phyloP scores from a whole-genome alignment of 495 filamentous ascomycete genomes.

The Aspergillus nanangensis region DNA sequence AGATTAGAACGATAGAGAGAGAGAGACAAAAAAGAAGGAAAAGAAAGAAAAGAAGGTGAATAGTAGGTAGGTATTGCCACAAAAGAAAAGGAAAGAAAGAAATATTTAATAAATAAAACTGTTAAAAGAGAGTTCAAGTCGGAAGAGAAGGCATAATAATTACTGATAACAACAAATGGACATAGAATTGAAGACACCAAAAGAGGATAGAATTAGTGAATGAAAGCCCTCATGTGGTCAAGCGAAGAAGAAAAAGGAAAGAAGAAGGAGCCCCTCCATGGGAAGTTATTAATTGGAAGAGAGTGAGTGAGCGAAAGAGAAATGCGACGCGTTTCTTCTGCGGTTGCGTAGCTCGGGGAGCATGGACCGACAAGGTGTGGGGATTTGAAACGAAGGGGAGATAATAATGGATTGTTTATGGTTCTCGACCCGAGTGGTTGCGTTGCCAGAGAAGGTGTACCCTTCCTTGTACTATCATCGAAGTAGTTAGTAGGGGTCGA shows the following conservation, averaged over 20 bases:
- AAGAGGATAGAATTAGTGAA: slow-evolving; percentile 8
- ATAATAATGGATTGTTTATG: neutral
- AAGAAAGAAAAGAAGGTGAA: slow-evolving; percentile 3
- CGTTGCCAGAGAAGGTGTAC: neutral
- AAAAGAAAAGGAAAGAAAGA: slow-evolving; percentile 5
- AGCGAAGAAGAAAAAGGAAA: slow-evolving; percentile 13
- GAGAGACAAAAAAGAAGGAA: neutral
- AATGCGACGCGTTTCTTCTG: neutral
- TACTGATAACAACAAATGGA: neutral
- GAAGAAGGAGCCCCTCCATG: slow-evolving; percentile 20
- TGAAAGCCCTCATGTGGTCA: slow-evolving; percentile 11
- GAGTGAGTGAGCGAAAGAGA: neutral
- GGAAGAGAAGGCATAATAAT: slow-evolving; percentile 21
- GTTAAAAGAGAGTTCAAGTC: slow-evolving; percentile 6
- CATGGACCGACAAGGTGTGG: neutral
- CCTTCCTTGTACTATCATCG: slow-evolving; percentile 3
- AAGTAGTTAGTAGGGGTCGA: neutral
- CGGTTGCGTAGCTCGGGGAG: too few relatives aligned
- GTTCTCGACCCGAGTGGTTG: neutral
- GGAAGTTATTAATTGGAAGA: slow-evolving; percentile 1
- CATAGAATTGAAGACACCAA: slow-evolving; percentile 1
- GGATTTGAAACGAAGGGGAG: neutral
- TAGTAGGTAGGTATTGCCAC: neutral
- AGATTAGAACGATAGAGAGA: slow-evolving; percentile 1
- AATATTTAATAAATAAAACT: too few relatives aligned